Evolutionary conservation across 805 yeast species (phyloP).

Genomic region (Kodamaea hsintzibuensis): DNA sequence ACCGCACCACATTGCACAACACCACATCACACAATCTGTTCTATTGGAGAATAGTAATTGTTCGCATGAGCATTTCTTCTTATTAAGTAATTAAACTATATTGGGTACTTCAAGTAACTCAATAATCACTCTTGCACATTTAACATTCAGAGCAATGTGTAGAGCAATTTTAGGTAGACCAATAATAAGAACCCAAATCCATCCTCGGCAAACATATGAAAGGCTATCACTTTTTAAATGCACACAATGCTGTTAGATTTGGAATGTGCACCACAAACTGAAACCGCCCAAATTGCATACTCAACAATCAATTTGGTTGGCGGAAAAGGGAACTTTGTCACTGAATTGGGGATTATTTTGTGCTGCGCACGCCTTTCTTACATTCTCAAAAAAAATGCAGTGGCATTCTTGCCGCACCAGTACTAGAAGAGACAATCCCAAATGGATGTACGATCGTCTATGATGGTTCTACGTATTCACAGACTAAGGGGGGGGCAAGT

Average conservation of each 20-base stretch:
- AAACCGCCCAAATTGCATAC: background rate
- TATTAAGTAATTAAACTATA: no score
- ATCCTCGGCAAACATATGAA: no score
- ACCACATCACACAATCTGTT: background rate
- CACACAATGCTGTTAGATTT: background rate
- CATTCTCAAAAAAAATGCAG: background rate
- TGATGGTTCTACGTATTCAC: background rate
- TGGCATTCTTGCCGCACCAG: background rate
- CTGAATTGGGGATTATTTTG: background rate
- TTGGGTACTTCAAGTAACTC: no score
- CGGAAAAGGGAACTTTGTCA: background rate
- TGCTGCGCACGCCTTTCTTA: background rate
- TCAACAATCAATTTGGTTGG: background rate
- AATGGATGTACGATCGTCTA: background rate
- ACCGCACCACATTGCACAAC: background rate
- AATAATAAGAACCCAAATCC: no score
- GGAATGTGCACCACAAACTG: slow-evolving; percentile 3
- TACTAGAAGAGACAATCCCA: background rate
- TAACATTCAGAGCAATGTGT: no score
- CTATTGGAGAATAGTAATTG: background rate
- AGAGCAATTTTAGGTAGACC: no score
- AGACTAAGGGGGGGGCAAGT: background rate
- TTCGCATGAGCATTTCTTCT: background rate
- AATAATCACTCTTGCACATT: no score
- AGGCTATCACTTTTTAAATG: no score